Evolutionary conservation across 768 basidiomycete species (phyloP), one percentile per base, ranked within the genome.

Genomic region (Russula ochroleuca): DNA sequence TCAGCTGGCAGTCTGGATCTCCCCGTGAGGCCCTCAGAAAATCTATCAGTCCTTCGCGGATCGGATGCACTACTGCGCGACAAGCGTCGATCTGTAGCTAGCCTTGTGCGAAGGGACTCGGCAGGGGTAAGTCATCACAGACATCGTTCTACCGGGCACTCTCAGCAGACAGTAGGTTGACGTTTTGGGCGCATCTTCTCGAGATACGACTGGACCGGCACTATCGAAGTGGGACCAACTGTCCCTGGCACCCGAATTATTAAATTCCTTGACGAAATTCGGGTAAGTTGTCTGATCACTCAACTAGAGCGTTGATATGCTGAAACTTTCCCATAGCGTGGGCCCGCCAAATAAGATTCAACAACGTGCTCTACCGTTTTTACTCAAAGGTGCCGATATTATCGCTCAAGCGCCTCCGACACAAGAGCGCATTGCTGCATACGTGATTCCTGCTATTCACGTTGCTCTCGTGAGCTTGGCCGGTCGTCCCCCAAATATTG

Each of bases 271-370:
- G 65, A 85, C 81, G 65, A 96, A 95, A 75, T 98, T 97, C 72
- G 96, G 95, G 94, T 96, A 68, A 78, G 87, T 78, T 40, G 11
- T 41, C 64, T 50, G 62, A 59, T 49, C 17, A 33, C 58, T 31
- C 57, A 45, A 64, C 62, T 25, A 58, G 54, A 62, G 56, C 55
- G 50, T 21, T 52, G 19, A n/a, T 13, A 57, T 31, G 35, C 23
- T 64, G 31, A 52, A 53, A 58, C 59, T 59, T 61, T 45, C 37
- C 64, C 61, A 28, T 70, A 95, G 94, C 47, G 88, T 98, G 66
- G 95, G 96, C 0, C 97, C 97, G 2, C 97, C 97, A 7, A 98
- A 98, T 75, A 99, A 99, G 79, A 97, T 99, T 68, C 97, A 98
- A 75, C 94, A 96, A 72, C 85, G 96, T 53, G 95, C 97, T 50